These are phyloP conservation scores for Angophora floribunda DNA, from an alignment of 345 rosid genomes.

Conservation along the genomic window DNA sequence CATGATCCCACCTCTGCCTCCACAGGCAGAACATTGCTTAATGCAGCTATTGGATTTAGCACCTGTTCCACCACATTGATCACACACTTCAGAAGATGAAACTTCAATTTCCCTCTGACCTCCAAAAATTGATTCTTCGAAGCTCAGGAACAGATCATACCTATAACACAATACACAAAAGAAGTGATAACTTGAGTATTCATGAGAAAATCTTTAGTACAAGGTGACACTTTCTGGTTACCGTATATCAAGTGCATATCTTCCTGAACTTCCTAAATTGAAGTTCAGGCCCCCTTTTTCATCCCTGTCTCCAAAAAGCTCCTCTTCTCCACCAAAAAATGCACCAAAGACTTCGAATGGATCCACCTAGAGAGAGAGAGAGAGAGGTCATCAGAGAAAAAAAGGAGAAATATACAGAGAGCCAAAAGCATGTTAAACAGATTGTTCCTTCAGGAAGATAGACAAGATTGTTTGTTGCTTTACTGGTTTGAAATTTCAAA, in stretches of 20 bases:
- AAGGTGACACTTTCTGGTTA: slow-evolving; percentile 8
- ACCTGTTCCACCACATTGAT: slow-evolving; percentile 73
- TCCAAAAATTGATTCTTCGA: slow-evolving; percentile 88
- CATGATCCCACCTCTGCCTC: slow-evolving; percentile 75
- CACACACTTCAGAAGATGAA: slow-evolving; percentile 61
- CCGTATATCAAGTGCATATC: slow-evolving; percentile 65
- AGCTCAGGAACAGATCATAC: slow-evolving; percentile 63
- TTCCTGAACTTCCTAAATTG: slow-evolving; percentile 41
- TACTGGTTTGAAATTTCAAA: background rate
- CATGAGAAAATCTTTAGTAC: background rate
- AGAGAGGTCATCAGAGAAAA: background rate
- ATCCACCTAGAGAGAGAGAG: slow-evolving; percentile 46
- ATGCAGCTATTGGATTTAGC: slow-evolving; percentile 56
- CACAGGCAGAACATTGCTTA: slow-evolving; percentile 58
- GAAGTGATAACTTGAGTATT: background rate
- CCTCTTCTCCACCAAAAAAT: slow-evolving; percentile 77
- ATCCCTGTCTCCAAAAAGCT: slow-evolving; percentile 51
- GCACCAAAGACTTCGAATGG: slow-evolving; percentile 74
- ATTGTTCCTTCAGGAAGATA: background rate
- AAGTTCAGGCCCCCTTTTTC: slow-evolving; percentile 49
- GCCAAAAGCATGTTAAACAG: background rate
- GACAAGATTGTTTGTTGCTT: background rate
- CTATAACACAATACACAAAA: slow-evolving; percentile 10
- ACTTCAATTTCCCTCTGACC: slow-evolving; percentile 55
- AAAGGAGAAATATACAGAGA: background rate